A percentile compares a stretch with the other conserved stretches of the same genome.
These are phyloP conservation scores for Hammondia hammondi DNA, from an alignment of 169 alveolate genomes.

Conservation along the genomic window DNA sequence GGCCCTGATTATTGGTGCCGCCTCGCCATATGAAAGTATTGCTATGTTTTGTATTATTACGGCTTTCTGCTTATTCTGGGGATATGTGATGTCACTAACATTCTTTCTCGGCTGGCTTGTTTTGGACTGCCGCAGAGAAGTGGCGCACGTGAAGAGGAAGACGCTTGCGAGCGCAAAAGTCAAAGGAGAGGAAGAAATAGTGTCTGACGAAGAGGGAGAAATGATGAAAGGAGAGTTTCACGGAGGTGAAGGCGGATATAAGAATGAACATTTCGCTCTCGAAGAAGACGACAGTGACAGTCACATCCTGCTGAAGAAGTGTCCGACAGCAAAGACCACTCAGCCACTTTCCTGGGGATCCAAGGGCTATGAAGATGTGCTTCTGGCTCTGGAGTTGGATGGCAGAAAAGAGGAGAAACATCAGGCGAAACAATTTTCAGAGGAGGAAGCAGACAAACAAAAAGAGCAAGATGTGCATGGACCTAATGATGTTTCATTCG, in stretches of 20 bases:
- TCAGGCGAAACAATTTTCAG: too few relatives aligned
- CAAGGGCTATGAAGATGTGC: neutral
- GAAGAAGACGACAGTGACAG: neutral
- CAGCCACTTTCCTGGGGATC: neutral
- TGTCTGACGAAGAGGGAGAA: neutral
- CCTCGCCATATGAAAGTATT: conserved; percentile 75
- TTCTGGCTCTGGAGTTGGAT: neutral
- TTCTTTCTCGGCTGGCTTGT: conserved; percentile 75
- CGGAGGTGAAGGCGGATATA: neutral
- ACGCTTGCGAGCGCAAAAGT: conserved; percentile 62
- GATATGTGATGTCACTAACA: conserved; percentile 75
- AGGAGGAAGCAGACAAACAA: too few relatives aligned
- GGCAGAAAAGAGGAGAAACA: too few relatives aligned
- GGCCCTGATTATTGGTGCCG: conserved; percentile 75
- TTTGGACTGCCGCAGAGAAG: conserved; percentile 76
- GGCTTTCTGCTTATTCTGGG: conserved; percentile 76
- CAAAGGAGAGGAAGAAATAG: conserved; percentile 55
- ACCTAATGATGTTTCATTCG: too few relatives aligned
- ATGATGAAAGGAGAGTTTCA: neutral
- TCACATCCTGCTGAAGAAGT: neutral
- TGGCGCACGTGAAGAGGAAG: neutral
- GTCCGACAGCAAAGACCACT: neutral
- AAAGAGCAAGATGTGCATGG: too few relatives aligned
- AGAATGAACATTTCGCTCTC: neutral
- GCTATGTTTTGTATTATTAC: conserved; percentile 76